phyloP scores from a whole-genome alignment of 129 eudicot species.

The Mikania micrantha region DNA sequence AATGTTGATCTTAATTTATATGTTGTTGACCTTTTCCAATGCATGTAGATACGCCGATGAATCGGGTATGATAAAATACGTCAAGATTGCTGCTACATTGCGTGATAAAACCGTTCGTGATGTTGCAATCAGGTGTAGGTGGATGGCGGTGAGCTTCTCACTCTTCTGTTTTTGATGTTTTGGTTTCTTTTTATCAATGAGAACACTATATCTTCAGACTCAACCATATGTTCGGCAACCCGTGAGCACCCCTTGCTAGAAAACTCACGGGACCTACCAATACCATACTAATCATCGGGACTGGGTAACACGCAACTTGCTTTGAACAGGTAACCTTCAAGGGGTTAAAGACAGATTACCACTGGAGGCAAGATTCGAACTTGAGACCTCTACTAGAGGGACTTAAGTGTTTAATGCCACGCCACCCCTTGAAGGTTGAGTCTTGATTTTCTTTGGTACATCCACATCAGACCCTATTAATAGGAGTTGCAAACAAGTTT shows the following conservation, averaged over 20 bases:
- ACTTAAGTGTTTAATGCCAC: too few relatives aligned
- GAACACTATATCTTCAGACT: not conserved
- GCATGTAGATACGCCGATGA: constrained; percentile 59
- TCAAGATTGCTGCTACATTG: constrained; percentile 77
- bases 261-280: too few relatives aligned
- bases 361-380: too few relatives aligned
- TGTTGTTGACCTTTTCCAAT: constrained; percentile 7
- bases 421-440: too few relatives aligned
- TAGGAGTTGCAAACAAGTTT: not conserved
- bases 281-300: too few relatives aligned
- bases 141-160: constrained; percentile 78
- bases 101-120: constrained; percentile 89
- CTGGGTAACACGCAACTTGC: too few relatives aligned
- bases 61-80: constrained; percentile 70
- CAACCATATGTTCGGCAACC: not conserved
- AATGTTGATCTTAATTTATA: constrained; percentile 1
- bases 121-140: constrained; percentile 86
- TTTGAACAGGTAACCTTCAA: too few relatives aligned
- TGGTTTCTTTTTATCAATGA: not conserved
- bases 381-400: too few relatives aligned
- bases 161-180: constrained; percentile 15
- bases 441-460: not conserved
- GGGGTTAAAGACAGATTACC: too few relatives aligned
- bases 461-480: not conserved
- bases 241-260: too few relatives aligned